Percentiles rank a stretch among this genome's conserved stretches.
phyloP scores from a whole-genome alignment of 495 filamentous ascomycete genomes.

The Neurospora sp. region DNA sequence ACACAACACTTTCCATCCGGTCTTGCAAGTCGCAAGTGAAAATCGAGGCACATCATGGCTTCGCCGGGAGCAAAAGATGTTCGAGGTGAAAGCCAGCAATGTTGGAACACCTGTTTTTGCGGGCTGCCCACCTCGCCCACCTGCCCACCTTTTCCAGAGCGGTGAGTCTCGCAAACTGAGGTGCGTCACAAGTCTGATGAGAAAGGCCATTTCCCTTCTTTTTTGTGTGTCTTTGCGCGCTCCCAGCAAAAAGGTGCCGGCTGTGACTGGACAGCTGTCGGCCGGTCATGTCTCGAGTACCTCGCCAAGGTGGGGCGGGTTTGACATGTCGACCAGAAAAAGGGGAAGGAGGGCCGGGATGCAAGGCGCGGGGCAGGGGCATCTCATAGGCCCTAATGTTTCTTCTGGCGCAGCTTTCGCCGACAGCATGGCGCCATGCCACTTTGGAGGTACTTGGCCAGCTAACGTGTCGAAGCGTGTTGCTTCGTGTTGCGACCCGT shows the following conservation, averaged over 20 bases:
- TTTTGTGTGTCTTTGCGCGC: neutral
- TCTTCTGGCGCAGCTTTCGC: neutral
- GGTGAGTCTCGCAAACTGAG: constrained; percentile 7
- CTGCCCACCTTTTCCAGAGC: constrained; percentile 5
- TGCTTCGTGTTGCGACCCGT: constrained; percentile 2
- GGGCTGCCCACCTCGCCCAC: neutral
- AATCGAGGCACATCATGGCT: neutral
- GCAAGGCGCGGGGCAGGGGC: constrained; percentile 15
- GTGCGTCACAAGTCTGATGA: constrained; percentile 1
- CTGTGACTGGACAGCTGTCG: constrained; percentile 4
- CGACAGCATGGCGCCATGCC: neutral
- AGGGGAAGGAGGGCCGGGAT: constrained; percentile 3
- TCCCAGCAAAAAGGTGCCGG: constrained; percentile 1
- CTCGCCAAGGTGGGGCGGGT: constrained; percentile 9
- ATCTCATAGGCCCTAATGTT: neutral
- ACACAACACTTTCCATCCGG: neutral
- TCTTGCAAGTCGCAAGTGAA: neutral
- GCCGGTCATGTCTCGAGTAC: constrained; percentile 9
- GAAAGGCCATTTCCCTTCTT: neutral
- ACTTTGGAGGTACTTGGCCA: constrained; percentile 1
- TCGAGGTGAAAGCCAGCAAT: neutral
- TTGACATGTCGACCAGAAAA: constrained; percentile 6
- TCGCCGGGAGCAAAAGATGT: neutral
- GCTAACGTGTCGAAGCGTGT: constrained; percentile 1
- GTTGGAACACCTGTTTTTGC: neutral